phyloP scores from a whole-genome alignment of 2,329 filamentous ascomycete species.

The Triangularia setosa region DNA sequence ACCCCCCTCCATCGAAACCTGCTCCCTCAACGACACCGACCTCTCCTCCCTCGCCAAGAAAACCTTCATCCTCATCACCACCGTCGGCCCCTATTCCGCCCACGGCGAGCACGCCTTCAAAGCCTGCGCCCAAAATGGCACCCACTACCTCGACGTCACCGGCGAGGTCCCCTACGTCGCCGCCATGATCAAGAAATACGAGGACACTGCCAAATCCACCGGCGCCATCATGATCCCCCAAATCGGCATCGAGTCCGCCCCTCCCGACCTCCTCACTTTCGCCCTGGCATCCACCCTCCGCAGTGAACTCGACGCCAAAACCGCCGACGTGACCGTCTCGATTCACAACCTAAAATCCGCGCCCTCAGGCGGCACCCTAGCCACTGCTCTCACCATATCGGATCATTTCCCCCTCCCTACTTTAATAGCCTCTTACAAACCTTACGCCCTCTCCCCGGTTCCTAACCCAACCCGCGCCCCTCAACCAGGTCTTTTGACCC shows the following conservation, averaged over 20 bases:
- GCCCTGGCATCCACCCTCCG: conserved; percentile 49
- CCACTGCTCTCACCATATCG: conserved; percentile 59
- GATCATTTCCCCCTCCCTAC: conserved; percentile 50
- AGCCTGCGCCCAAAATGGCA: conserved; percentile 59
- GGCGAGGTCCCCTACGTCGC: conserved; percentile 56
- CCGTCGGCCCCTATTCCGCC: conserved; percentile 55
- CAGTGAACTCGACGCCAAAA: conserved; percentile 43
- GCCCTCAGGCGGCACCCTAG: conserved; percentile 64
- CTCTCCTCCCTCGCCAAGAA: conserved; percentile 51
- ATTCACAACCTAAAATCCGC: conserved; percentile 40
- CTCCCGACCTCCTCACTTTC: conserved; percentile 57
- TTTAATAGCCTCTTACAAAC: conserved; percentile 41
- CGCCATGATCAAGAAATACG: conserved; percentile 60
- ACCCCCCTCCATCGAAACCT: conserved; percentile 62
- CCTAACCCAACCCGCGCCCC: conserved; percentile 37
- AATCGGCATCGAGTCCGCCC: conserved; percentile 58
- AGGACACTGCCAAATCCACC: conserved; percentile 45
- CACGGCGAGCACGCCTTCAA: conserved; percentile 58
- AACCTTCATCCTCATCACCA: conserved; percentile 53
- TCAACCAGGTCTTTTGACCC: conserved; percentile 37
- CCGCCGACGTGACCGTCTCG: conserved; percentile 52
- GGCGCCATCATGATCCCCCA: conserved; percentile 61
- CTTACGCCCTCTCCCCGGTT: conserved; percentile 57
- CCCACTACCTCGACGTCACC: conserved; percentile 62
- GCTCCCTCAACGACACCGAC: conserved; percentile 43